phyloP scores from a whole-genome alignment of 2,329 filamentous ascomycete genomes.

The Aspergillus spinulosporus region DNA sequence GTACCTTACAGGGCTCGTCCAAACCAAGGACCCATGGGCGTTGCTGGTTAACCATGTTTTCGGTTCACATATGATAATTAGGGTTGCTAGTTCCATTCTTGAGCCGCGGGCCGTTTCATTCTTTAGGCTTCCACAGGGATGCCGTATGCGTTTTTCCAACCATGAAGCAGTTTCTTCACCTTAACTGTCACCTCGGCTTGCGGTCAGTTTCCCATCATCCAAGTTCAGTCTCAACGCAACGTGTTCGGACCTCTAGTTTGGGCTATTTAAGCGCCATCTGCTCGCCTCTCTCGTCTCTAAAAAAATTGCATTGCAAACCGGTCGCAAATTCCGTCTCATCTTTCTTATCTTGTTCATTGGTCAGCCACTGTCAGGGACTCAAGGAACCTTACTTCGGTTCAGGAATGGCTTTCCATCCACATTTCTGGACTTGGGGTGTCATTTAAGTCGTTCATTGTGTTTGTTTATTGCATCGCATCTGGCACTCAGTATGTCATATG shows the following conservation, averaged over 20 bases:
- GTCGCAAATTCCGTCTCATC: constrained; percentile 22
- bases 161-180: constrained; percentile 32
- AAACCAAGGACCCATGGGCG: constrained; percentile 40
- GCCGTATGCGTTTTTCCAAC: constrained; percentile 22
- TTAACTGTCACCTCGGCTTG: constrained; percentile 30
- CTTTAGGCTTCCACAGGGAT: constrained; percentile 17
- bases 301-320: constrained; percentile 28
- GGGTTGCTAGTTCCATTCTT: constrained; percentile 5
- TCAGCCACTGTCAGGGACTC: not conserved
- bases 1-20: constrained; percentile 41
- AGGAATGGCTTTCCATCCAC: constrained; percentile 13
- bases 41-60: constrained; percentile 31
- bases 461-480: constrained; percentile 16
- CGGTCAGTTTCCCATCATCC: constrained; percentile 26
- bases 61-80: not conserved
- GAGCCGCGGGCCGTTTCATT: constrained; percentile 7
- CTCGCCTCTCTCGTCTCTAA: constrained; percentile 16
- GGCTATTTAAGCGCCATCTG: not conserved
- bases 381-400: not conserved
- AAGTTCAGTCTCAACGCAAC: constrained; percentile 22
- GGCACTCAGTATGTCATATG: constrained; percentile 7
- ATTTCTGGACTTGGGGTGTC: constrained; percentile 19
- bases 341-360: constrained; percentile 18
- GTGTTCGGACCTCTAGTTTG: constrained; percentile 18
- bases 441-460: constrained; percentile 11